phyloP scores from a whole-genome alignment of 164 flowering plant genomes.

The Macadamia integrifolia region DNA sequence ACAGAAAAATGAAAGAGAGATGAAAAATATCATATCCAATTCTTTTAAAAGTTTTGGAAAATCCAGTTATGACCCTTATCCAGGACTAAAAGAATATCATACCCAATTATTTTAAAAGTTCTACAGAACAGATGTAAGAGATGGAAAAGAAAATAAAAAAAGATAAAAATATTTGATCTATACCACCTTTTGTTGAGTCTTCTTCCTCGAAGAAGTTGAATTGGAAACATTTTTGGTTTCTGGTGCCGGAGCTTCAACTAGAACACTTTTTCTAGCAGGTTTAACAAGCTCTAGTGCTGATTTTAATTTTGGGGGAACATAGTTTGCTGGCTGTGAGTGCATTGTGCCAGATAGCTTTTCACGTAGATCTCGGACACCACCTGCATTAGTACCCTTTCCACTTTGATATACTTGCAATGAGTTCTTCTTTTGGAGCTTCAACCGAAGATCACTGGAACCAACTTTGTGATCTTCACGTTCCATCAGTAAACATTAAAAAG shows the following conservation, averaged over 20 bases:
- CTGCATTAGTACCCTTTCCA: constrained; percentile 38
- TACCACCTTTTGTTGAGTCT: constrained; percentile 52
- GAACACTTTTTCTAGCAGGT: constrained; percentile 41
- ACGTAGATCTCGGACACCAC: constrained; percentile 67
- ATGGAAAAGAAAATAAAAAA: background rate
- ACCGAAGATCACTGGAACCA: constrained; percentile 73
- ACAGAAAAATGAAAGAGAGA: too few species aligned
- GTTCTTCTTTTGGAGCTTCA: constrained; percentile 76
- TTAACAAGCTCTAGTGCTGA: constrained; percentile 31
- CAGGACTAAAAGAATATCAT: background rate
- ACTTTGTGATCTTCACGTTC: constrained; percentile 46
- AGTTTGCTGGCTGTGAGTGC: constrained; percentile 45
- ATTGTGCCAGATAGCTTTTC: constrained; percentile 79
- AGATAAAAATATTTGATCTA: background rate
- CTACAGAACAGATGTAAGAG: background rate
- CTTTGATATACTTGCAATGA: constrained; percentile 35
- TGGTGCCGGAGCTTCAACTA: constrained; percentile 36
- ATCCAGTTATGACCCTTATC: background rate
- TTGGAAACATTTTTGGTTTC: constrained; percentile 37
- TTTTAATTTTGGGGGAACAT: constrained; percentile 43
- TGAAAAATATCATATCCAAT: too few species aligned
- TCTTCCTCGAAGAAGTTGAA: constrained; percentile 37
- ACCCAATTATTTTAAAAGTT: background rate
- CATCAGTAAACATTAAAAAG: constrained; percentile 27
- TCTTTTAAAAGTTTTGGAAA: background rate